Evolutionary conservation across 2,329 filamentous ascomycete genomes (phyloP).

Genomic region (Colletotrichum orbiculare): DNA sequence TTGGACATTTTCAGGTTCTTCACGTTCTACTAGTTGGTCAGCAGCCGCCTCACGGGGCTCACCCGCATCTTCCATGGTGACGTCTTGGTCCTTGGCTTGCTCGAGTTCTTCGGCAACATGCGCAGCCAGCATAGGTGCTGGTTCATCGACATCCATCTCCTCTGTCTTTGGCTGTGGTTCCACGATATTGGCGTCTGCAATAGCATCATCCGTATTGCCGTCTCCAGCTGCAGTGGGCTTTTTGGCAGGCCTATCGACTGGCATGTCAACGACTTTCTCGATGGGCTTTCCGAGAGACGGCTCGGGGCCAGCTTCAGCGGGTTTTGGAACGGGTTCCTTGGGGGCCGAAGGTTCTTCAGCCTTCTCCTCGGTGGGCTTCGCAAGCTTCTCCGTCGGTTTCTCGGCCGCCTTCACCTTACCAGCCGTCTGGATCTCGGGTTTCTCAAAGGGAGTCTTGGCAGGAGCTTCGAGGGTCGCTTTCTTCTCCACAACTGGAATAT

Average conservation of each 20-base stretch:
- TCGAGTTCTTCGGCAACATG: constrained; percentile 15
- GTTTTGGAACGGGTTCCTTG: constrained; percentile 3
- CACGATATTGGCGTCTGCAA: background rate
- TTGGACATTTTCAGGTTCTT: constrained; percentile 4
- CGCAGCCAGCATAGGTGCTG: constrained; percentile 14
- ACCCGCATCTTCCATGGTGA: constrained; percentile 36
- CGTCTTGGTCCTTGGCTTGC: constrained; percentile 34
- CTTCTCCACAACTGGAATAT: background rate
- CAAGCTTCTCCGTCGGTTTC: background rate
- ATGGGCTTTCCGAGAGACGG: background rate
- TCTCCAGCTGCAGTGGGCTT: constrained; percentile 20
- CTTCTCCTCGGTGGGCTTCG: background rate
- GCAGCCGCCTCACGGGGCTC: constrained; percentile 43
- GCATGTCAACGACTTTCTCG: background rate
- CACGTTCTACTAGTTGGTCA: constrained; percentile 5
- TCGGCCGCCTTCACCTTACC: background rate
- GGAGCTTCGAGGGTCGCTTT: background rate
- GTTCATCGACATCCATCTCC: constrained; percentile 53
- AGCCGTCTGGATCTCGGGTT: background rate
- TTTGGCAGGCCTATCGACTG: constrained; percentile 10
- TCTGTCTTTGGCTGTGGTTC: constrained; percentile 51
- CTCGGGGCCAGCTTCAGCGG: background rate
- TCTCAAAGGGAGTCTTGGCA: background rate
- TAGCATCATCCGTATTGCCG: constrained; percentile 31
- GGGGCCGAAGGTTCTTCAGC: background rate